These are phyloP conservation scores for Lipomyces anomalus DNA, from an alignment of 805 yeast species.

Conservation along the genomic window DNA sequence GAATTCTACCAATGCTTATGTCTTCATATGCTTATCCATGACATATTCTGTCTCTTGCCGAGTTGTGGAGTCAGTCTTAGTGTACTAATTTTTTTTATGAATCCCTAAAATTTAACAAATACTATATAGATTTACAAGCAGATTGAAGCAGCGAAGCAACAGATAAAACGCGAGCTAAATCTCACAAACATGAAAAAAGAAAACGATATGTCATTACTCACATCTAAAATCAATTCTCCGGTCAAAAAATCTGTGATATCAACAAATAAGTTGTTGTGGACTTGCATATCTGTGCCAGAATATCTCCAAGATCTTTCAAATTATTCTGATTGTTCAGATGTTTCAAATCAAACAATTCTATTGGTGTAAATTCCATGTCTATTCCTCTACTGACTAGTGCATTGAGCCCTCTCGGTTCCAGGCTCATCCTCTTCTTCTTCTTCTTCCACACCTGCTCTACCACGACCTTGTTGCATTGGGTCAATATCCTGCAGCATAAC, in stretches of 20 bases:
- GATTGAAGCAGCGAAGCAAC: neutral
- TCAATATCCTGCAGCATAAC: conserved; percentile 65
- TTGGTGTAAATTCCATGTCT: too few relatives aligned
- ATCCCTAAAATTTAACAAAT: too few relatives aligned
- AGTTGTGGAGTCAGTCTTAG: too few relatives aligned
- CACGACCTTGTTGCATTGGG: conserved; percentile 49
- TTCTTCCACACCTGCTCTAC: conserved; percentile 31
- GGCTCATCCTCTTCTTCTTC: conserved; percentile 49
- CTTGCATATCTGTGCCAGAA: neutral
- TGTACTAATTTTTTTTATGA: too few relatives aligned
- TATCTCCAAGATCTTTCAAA: neutral
- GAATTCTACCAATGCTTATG: too few relatives aligned
- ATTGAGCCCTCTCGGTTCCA: conserved; percentile 74
- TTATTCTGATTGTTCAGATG: neutral
- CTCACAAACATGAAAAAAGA: neutral
- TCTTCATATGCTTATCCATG: too few relatives aligned
- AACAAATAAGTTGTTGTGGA: neutral
- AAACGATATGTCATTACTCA: neutral
- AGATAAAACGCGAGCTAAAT: neutral
- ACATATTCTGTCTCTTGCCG: too few relatives aligned
- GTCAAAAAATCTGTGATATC: neutral
- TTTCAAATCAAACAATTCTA: neutral
- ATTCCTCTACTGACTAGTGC: conserved; percentile 77
- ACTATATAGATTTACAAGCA: neutral
- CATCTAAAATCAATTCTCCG: neutral